phyloP scores from a whole-genome alignment of 2,329 filamentous ascomycete species.

The Lachnellula hyalina region DNA sequence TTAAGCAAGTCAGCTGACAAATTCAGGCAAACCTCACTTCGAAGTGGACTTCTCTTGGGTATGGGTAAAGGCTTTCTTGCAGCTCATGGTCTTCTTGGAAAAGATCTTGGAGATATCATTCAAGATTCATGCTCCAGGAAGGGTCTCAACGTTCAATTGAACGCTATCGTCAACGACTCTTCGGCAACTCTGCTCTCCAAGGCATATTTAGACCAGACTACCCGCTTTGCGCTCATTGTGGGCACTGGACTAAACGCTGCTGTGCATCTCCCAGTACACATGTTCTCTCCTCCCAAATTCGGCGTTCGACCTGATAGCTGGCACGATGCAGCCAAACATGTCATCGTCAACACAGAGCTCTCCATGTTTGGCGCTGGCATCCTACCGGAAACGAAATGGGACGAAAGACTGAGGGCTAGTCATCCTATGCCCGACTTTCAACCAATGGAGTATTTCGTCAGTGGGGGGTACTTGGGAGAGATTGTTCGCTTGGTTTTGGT shows the following conservation, averaged over 20 bases:
- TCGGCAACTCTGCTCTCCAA: slow-evolving; percentile 61
- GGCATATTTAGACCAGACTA: slow-evolving; percentile 50
- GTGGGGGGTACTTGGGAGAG: slow-evolving; percentile 63
- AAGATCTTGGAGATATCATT: slow-evolving; percentile 56
- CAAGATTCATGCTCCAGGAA: slow-evolving; percentile 43
- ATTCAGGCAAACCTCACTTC: slow-evolving; percentile 57
- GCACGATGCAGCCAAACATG: slow-evolving; percentile 54
- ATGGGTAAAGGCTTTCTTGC: slow-evolving; percentile 66
- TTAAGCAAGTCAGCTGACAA: slow-evolving; percentile 23
- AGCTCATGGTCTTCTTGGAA: slow-evolving; percentile 50
- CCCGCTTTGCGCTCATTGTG: slow-evolving; percentile 59
- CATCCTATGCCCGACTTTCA: slow-evolving; percentile 56
- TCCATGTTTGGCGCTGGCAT: slow-evolving; percentile 60
- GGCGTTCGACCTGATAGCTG: slow-evolving; percentile 49
- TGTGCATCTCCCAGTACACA: slow-evolving; percentile 54
- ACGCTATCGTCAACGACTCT: slow-evolving; percentile 62
- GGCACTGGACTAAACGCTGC: slow-evolving; percentile 65
- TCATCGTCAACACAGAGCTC: slow-evolving; percentile 63
- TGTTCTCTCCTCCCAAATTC: slow-evolving; percentile 52
- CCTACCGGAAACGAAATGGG: slow-evolving; percentile 58
- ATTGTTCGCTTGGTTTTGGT: slow-evolving; percentile 53
- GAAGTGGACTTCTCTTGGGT: slow-evolving; percentile 50
- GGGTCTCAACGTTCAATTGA: slow-evolving; percentile 49
- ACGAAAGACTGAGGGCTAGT: slow-evolving; percentile 44
- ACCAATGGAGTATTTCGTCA: slow-evolving; percentile 57